Base-by-base conservation (phyloP, 371 early-diverging fungal species). In the Rhizomucor pusillus region DNA sequence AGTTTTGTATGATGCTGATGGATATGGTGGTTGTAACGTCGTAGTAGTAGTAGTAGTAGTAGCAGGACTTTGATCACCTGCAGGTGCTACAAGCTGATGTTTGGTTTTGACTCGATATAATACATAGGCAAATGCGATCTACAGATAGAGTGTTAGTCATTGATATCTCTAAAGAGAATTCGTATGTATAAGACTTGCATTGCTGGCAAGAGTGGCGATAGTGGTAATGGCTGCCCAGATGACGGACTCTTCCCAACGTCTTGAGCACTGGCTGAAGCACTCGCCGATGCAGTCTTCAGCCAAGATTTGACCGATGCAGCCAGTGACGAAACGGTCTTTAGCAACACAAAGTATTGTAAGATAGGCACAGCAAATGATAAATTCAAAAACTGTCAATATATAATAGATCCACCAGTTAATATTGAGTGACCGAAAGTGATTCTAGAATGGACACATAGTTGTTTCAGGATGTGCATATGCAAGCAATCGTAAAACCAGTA, bases 381-480 rank as follows among this genome's bases (percentile, higher is more conserved):
- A 69, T 22, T 48, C 56, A 19, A 58, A 39, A 6, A 69, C 51
- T 1, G 62, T 69, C 35, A 69, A 41, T 0, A 23, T 43, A 23
- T 65, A 69, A 40, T 62, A 69, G 5, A 65, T 33, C 69, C 69
- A 69, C 69, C 69, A 69, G 39, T 56, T 49, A 19, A 62, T 51
- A 41, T 56, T 65, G 1, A 69, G 37, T 13, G 48, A 44, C 18
- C 34, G 45, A 14, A 59, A 13, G 24, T 56, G 59, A n/a, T 35
- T 36, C 63, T 65, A 50, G 34, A 29, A n/a, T n/a, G 10, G n/a
- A n/a, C 16, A 36, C 13, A 36, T 29, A 5, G 29, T 5, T 29
- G 29, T 29, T 5, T 29, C 29, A 29, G 29, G 7, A 5, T 7
- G 7, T 29, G 7, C 7, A 7, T 29, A 29, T 22, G 34, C 1